Evolutionary conservation across 2,329 filamentous ascomycete species (phyloP).

Genomic region (Curvularia hawaiiensis): DNA sequence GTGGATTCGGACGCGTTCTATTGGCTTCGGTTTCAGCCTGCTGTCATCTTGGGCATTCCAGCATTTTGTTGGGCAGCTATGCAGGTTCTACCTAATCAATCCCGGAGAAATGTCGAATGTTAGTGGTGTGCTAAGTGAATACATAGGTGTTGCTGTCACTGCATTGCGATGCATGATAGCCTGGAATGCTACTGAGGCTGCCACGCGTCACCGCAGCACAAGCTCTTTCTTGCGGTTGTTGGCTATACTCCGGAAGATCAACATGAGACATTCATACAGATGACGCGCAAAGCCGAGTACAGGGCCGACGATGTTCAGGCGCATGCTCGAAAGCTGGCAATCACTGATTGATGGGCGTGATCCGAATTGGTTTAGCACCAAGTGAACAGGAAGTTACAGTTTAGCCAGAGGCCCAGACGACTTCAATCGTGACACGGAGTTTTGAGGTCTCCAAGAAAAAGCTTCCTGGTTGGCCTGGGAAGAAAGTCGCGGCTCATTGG

Average conservation of each 20-base stretch:
- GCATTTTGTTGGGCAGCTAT: constrained; percentile 20
- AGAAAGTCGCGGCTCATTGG: neutral
- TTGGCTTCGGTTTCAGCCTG: constrained; percentile 31
- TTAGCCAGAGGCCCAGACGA: neutral
- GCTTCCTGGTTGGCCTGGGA: no score
- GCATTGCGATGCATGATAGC: neutral
- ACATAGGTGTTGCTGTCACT: neutral
- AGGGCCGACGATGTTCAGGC: neutral
- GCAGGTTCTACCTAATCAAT: constrained; percentile 8
- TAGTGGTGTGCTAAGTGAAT: constrained; percentile 1
- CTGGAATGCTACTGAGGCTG: neutral
- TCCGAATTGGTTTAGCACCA: neutral
- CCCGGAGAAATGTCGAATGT: neutral
- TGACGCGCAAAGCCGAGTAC: neutral
- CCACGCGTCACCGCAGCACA: neutral
- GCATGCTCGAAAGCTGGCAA: neutral
- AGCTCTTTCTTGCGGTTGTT: neutral
- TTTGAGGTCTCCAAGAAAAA: neutral
- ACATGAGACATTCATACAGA: neutral
- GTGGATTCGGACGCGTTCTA: constrained; percentile 24
- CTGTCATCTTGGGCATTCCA: constrained; percentile 23
- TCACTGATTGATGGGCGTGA: neutral
- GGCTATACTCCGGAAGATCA: no score
- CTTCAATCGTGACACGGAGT: neutral
- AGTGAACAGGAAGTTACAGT: neutral